A percentile compares a stretch with the other conserved stretches of the same genome.
Conservation (phyloP, 371 early-diverging fungal species). For the Rhizopus arrhizus region DNA sequence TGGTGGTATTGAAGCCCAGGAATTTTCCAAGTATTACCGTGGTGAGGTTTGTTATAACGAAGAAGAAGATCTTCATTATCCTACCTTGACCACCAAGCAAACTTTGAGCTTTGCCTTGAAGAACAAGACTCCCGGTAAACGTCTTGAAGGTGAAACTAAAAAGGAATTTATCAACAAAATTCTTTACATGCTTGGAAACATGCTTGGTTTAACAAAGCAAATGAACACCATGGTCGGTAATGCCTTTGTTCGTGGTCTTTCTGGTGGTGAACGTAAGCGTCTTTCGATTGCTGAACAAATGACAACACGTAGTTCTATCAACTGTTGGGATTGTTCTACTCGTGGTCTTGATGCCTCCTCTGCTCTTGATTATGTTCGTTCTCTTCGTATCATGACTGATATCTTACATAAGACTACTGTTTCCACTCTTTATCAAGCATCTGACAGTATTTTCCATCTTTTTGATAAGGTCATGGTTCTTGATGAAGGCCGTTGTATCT, state of each 20-base stretch:
- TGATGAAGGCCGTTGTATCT: slow-evolving; percentile 64
- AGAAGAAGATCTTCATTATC: slow-evolving; percentile 61
- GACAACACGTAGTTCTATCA: slow-evolving; percentile 62
- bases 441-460: slow-evolving; percentile 62
- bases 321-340: slow-evolving; percentile 77
- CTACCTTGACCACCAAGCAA: slow-evolving; percentile 56
- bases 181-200: slow-evolving; percentile 47
- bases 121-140: slow-evolving; percentile 54
- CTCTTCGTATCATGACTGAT: slow-evolving; percentile 59
- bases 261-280: slow-evolving; percentile 80
- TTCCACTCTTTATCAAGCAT: slow-evolving; percentile 65
- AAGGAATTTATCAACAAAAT: slow-evolving; percentile 36
- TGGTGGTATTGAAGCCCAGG: slow-evolving; percentile 50
- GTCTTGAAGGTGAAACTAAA: slow-evolving; percentile 41
- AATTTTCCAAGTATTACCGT: slow-evolving; percentile 43
- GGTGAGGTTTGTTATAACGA: slow-evolving; percentile 58
- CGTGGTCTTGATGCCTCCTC: slow-evolving; percentile 81
- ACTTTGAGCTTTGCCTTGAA: slow-evolving; percentile 59
- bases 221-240: slow-evolving; percentile 77
- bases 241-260: slow-evolving; percentile 67
- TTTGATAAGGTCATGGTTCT: slow-evolving; percentile 70
- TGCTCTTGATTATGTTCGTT: slow-evolving; percentile 67
- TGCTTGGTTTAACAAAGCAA: slow-evolving; percentile 63
- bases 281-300: slow-evolving; percentile 77
- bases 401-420: slow-evolving; percentile 59